Evolutionary conservation across 768 basidiomycete genomes (phyloP), one percentile per base, ranked within the genome.

Genomic region (Heimioporus sp.): DNA sequence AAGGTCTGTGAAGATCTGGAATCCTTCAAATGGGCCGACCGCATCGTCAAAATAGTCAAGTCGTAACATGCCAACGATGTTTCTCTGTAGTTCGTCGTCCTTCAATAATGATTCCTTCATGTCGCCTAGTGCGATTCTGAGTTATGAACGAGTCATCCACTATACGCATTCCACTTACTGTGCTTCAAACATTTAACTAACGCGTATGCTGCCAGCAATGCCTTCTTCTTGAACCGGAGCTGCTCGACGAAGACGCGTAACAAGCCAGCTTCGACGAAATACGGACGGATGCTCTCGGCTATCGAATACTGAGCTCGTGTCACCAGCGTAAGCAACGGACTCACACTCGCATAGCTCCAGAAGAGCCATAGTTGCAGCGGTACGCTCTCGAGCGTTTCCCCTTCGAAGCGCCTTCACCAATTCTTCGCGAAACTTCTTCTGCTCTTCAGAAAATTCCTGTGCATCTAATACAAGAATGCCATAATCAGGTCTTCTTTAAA

Each of bases 201-300:
- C 5, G 63, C 59, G 9, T 64, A 59, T 16, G 59, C 57, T 28
- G 57, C 59, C 6, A 65, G 54, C 7, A 65, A 45, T 3, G 63
- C 54, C 5, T 36, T 51, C 10, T 56, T 46, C 40, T 51, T 60
- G 2, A 44, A 51, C 42, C 46, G 52, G 38, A 64, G 20, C 21
- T 60, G 57, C 2, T 44, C 32, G 8, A 65, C 10, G 13, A 64
- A 60, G 24, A 54, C 20, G 3, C 36, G 37, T 15, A 54, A 16
- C 17, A 60, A 10, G 2, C 30, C 3, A 7, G 47, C 49, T 16
- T 55, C 36, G 24, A n/a, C 17, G 10, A 65, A 47, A 46, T 48
- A 40, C 3, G 3, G 5, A 21, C 55, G 52, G 24, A 65, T 52
- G 2, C 2, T 24, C 11, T 40, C 58, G 62, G 12, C 43, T n/a